Conservation (phyloP, 805 yeast species). For the Priceomyces medius region DNA sequence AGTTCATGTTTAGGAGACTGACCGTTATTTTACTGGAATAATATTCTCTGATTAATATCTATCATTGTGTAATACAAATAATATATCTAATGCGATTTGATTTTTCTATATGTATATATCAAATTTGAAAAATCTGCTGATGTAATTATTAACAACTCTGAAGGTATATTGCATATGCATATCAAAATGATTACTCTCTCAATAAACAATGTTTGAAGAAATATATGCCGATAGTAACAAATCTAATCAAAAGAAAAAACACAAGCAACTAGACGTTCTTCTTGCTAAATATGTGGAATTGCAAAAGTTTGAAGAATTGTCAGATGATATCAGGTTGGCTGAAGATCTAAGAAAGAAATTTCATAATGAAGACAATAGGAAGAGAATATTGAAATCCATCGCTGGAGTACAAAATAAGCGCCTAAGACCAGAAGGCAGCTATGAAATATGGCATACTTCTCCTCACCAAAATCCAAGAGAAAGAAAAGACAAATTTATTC, state of each 20-base stretch:
- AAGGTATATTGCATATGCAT: too few relatives aligned
- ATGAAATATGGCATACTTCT: conserved; percentile 31
- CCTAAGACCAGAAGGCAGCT: conserved; percentile 32
- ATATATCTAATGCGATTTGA: not conserved
- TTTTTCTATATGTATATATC: too few relatives aligned
- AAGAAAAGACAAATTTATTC: not conserved
- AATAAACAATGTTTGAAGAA: conserved; percentile 11
- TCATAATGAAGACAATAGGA: conserved; percentile 11
- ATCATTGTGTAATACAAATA: too few relatives aligned
- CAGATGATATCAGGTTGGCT: conserved; percentile 4
- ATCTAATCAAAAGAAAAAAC: conserved; percentile 10
- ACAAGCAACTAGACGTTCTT: conserved; percentile 10
- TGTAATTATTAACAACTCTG: too few relatives aligned
- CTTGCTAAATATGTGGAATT: conserved; percentile 19
- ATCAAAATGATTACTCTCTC: not conserved
- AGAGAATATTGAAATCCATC: conserved; percentile 19
- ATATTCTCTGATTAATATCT: too few relatives aligned
- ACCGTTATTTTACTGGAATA: conserved; percentile 1
- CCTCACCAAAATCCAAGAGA: conserved; percentile 14
- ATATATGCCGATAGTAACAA: conserved; percentile 11
- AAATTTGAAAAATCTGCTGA: too few relatives aligned
- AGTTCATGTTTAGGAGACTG: conserved; percentile 3
- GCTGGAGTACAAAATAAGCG: conserved; percentile 25
- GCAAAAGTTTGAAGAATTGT: conserved; percentile 14
- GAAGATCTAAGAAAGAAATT: conserved; percentile 8